phyloP scores from a whole-genome alignment of 257 asterid genomes.

The Przewalskia tangutica region DNA sequence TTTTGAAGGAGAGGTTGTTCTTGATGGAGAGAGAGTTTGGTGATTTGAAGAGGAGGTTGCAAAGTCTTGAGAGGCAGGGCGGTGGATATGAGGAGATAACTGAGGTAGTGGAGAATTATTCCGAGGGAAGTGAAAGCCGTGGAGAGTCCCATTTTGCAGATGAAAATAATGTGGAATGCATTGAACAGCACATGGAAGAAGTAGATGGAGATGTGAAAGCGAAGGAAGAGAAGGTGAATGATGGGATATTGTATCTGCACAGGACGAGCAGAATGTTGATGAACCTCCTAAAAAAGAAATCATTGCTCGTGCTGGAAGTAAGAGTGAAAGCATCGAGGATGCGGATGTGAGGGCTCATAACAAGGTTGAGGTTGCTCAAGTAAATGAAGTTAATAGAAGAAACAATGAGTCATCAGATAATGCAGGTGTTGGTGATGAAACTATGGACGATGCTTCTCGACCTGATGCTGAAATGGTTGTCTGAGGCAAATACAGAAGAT shows the following conservation, averaged over 20 bases:
- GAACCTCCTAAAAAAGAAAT: background rate
- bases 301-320: background rate
- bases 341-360: constrained; percentile 5
- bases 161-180: constrained; percentile 35
- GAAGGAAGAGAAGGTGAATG: constrained; percentile 7
- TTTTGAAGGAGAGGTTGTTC: constrained; percentile 67
- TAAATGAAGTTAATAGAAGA: background rate
- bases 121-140: constrained; percentile 53
- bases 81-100: constrained; percentile 25
- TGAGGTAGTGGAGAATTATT: constrained; percentile 47
- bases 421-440: background rate
- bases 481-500: constrained; percentile 1
- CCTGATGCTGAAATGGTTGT: background rate
- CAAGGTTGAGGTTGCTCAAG: background rate
- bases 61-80: constrained; percentile 38
- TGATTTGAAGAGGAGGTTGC: constrained; percentile 59
- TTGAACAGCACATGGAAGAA: constrained; percentile 24
- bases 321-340: background rate
- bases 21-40: constrained; percentile 66
- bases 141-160: constrained; percentile 41
- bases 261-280: background rate
- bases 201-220: constrained; percentile 10
- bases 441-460: constrained; percentile 8
- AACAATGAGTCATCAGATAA: background rate
- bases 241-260: background rate